These are phyloP conservation scores for Talaromyces ruber DNA, from an alignment of 495 filamentous ascomycete genomes.

Conservation along the genomic window DNA sequence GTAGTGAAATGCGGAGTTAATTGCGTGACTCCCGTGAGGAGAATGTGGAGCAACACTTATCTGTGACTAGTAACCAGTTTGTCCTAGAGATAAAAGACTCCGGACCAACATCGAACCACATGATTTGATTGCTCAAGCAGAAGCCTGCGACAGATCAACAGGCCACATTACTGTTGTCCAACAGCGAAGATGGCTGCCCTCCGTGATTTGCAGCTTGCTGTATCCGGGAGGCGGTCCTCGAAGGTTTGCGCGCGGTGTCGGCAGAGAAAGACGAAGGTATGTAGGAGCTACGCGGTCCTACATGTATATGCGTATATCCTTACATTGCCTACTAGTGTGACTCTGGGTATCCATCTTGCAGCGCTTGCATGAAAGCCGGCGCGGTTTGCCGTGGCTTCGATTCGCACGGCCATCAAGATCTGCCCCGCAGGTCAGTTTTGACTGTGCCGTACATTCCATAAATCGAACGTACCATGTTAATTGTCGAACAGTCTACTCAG, in stretches of 20 bases:
- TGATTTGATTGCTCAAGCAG: no score
- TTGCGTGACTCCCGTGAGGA: no score
- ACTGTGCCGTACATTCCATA: neutral
- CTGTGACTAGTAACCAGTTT: no score
- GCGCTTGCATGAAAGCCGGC: neutral
- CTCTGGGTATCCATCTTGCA: neutral
- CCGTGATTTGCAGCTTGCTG: neutral
- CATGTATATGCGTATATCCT: neutral
- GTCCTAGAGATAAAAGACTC: no score
- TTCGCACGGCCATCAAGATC: neutral
- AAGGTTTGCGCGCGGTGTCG: neutral
- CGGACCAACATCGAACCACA: no score
- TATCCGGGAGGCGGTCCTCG: neutral
- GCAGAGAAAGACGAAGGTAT: neutral
- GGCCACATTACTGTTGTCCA: neutral
- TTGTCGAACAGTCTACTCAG: neutral
- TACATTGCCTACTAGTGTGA: neutral
- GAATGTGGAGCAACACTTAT: no score
- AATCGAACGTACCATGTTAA: no score
- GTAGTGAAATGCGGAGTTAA: no score
- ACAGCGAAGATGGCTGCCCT: neutral
- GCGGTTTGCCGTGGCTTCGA: neutral
- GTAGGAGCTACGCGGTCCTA: neutral
- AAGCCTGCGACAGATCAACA: no score
- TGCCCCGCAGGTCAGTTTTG: neutral